phyloP scores from a whole-genome alignment of 2,329 filamentous ascomycete species.

The Plectosphaerella cucumerina region DNA sequence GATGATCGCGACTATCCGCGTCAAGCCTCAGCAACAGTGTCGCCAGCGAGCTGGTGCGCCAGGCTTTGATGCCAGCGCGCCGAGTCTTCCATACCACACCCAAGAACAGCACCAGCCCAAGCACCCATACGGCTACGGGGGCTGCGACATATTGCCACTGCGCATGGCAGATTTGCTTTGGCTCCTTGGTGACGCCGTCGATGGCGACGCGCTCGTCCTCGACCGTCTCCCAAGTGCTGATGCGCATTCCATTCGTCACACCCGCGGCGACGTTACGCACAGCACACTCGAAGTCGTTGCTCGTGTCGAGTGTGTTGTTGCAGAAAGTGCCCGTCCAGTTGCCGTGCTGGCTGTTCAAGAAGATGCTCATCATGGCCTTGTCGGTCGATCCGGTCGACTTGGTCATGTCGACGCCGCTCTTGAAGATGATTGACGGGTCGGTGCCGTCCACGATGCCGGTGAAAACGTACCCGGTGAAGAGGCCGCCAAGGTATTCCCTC shows the following conservation, averaged over 20 bases:
- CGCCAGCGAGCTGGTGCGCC: constrained; percentile 8
- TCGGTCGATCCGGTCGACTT: background rate
- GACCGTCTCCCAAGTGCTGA: background rate
- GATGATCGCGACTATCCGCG: constrained; percentile 1
- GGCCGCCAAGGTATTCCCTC: background rate
- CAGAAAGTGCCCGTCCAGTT: background rate
- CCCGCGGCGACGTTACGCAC: constrained; percentile 3
- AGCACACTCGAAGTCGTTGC: constrained; percentile 1
- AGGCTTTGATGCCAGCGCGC: constrained; percentile 4
- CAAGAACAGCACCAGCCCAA: constrained; percentile 4
- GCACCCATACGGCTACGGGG: constrained; percentile 3
- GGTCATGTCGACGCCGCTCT: too few relatives aligned
- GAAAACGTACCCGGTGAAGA: background rate
- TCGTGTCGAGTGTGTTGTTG: background rate
- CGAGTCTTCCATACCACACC: constrained; percentile 7
- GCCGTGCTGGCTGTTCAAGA: background rate
- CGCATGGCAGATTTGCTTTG: background rate
- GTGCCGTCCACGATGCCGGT: background rate
- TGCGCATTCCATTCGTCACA: constrained; percentile 6
- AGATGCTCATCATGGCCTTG: background rate
- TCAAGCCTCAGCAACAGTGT: constrained; percentile 6
- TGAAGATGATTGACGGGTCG: background rate
- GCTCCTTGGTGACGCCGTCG: background rate
- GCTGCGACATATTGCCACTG: constrained; percentile 5
- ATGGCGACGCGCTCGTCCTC: background rate